phyloP scores from a whole-genome alignment of 2,329 filamentous ascomycete genomes.

The Microdochium paspali region DNA sequence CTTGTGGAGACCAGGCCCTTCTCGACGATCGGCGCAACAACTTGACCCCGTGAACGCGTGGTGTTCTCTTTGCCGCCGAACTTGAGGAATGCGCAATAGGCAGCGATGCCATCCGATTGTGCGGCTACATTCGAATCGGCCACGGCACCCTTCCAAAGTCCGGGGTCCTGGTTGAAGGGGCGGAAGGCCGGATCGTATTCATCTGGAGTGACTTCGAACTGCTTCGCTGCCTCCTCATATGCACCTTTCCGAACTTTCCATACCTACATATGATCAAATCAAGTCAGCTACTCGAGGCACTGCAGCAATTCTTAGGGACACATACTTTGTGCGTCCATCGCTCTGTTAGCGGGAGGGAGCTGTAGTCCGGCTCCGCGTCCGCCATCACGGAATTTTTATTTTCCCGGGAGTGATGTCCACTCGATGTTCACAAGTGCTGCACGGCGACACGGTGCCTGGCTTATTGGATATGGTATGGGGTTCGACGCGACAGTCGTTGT shows the following conservation, averaged over 20 bases:
- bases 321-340: conserved; percentile 74
- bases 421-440: no score
- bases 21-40: conserved; percentile 73
- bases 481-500: no score
- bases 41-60: conserved; percentile 65
- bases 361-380: conserved; percentile 76
- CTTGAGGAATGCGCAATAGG: conserved; percentile 86
- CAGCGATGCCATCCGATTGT: conserved; percentile 82
- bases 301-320: background rate
- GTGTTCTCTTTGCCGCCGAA: conserved; percentile 76
- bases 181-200: conserved; percentile 79
- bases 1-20: conserved; percentile 85
- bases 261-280: conserved; percentile 36
- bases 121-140: conserved; percentile 94
- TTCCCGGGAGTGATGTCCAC: no score
- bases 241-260: conserved; percentile 97
- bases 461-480: no score
- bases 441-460: no score
- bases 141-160: conserved; percentile 86
- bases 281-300: background rate
- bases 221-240: conserved; percentile 85
- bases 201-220: conserved; percentile 75
- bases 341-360: conserved; percentile 66
- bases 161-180: conserved; percentile 76
- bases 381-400: no score